phyloP scores from a whole-genome alignment of 306 rosid genomes.

The Acacia melanoxylon region DNA sequence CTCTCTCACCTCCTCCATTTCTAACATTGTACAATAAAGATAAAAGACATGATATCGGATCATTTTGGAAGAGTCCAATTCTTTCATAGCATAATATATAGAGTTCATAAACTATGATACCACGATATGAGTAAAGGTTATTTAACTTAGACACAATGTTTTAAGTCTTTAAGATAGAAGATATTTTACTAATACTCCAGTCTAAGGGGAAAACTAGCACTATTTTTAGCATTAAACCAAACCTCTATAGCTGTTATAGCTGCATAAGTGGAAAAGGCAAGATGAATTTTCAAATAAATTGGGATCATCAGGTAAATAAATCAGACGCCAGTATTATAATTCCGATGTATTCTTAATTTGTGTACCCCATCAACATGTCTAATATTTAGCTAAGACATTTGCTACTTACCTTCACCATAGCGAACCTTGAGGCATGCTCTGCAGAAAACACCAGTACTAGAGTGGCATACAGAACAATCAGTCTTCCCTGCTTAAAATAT shows the following conservation, averaged over 20 bases:
- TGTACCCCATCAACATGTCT: neutral
- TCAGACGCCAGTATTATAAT: neutral
- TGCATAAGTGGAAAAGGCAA: neutral
- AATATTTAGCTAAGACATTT: neutral
- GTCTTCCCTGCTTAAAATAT: conserved; percentile 60
- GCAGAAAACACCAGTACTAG: conserved; percentile 66
- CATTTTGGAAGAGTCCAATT: neutral
- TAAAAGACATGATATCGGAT: neutral
- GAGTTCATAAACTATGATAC: neutral
- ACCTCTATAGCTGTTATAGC: neutral
- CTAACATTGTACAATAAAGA: conserved; percentile 36
- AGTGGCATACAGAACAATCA: conserved; percentile 76
- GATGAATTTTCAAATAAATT: conserved; percentile 2
- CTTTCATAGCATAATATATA: neutral
- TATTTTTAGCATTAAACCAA: neutral
- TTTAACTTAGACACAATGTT: too few species aligned
- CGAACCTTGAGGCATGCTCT: conserved; percentile 76
- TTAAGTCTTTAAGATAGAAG: too few species aligned
- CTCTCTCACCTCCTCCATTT: conserved; percentile 63
- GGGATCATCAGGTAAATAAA: conserved; percentile 2
- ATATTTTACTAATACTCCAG: too few species aligned
- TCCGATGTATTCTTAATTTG: neutral
- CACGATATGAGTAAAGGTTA: neutral
- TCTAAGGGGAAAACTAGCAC: neutral
- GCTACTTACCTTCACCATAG: conserved; percentile 71